phyloP scores from a whole-genome alignment of 768 basidiomycete species.

The Melanogaster broomeanus region DNA sequence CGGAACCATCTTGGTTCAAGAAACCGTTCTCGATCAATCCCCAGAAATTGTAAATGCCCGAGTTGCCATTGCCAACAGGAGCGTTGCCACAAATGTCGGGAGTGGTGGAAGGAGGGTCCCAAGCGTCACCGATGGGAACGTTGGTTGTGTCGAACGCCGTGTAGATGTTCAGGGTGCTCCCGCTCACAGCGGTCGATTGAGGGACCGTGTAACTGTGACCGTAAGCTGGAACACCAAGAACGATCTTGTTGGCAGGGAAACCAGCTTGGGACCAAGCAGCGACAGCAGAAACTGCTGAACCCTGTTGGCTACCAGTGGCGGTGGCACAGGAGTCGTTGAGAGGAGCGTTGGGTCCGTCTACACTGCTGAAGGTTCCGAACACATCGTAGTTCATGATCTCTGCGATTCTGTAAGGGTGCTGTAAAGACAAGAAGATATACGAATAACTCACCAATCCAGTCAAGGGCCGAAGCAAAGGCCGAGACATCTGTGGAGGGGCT shows the following conservation, averaged over 20 bases:
- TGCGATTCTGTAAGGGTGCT: conserved; percentile 34
- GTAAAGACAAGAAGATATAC: neutral
- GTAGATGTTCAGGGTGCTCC: conserved; percentile 42
- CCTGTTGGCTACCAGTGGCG: conserved; percentile 48
- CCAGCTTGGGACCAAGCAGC: conserved; percentile 75
- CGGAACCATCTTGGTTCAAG: conserved; percentile 49
- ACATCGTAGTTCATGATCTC: conserved; percentile 75
- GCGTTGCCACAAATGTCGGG: conserved; percentile 61
- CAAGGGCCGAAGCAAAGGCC: conserved; percentile 65
- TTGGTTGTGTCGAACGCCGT: conserved; percentile 49
- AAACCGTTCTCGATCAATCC: conserved; percentile 59
- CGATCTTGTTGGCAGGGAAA: conserved; percentile 69
- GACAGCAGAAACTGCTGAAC: conserved; percentile 78
- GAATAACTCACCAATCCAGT: conserved; percentile 61
- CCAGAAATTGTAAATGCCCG: conserved; percentile 65
- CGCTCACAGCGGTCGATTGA: conserved; percentile 22
- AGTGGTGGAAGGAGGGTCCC: conserved; percentile 49
- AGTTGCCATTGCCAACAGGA: conserved; percentile 41
- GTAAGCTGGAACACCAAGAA: conserved; percentile 84
- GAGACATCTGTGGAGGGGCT: conserved; percentile 62
- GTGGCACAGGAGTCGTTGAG: conserved; percentile 76
- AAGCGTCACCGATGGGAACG: conserved; percentile 55
- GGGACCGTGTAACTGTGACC: conserved; percentile 66
- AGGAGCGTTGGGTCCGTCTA: conserved; percentile 82
- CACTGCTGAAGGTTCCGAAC: conserved; percentile 50